phyloP scores from a whole-genome alignment of 148 eudicot genomes.

The Euryodendron excelsum region DNA sequence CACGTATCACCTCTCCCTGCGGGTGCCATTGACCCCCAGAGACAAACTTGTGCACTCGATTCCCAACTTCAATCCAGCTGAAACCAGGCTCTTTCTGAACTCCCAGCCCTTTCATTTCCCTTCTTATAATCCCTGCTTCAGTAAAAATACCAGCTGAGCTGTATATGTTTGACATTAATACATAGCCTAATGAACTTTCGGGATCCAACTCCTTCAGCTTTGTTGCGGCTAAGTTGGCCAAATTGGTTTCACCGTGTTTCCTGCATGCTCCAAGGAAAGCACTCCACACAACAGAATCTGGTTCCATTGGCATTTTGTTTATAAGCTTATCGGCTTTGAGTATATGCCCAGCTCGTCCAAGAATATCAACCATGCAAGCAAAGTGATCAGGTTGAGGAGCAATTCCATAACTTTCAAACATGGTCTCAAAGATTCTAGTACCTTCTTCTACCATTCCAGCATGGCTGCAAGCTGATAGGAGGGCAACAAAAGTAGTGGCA shows the following conservation, averaged over 20 bases:
- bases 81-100: slow-evolving; percentile 51
- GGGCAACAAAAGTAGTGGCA: slow-evolving; percentile 49
- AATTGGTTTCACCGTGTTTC: slow-evolving; percentile 40
- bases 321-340: slow-evolving; percentile 39
- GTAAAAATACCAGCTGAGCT: slow-evolving; percentile 39
- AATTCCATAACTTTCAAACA: slow-evolving; percentile 35
- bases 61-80: slow-evolving; percentile 50
- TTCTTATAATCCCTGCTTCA: slow-evolving; percentile 39
- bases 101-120: slow-evolving; percentile 40
- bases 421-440: slow-evolving; percentile 30
- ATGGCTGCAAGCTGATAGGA: slow-evolving; percentile 65
- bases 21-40: slow-evolving; percentile 41
- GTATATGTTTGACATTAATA: slow-evolving; percentile 43
- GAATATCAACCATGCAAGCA: slow-evolving; percentile 56
- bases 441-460: slow-evolving; percentile 59
- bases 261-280: slow-evolving; percentile 55
- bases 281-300: slow-evolving; percentile 59
- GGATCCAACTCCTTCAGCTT: slow-evolving; percentile 54
- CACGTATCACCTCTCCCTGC: slow-evolving; percentile 26
- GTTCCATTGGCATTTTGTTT: slow-evolving; percentile 49
- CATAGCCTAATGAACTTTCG: slow-evolving; percentile 45
- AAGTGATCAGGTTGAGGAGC: slow-evolving; percentile 54
- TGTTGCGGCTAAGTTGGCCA: slow-evolving; percentile 35
- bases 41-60: slow-evolving; percentile 37
- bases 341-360: slow-evolving; percentile 50